Base-by-base conservation (phyloP, 805 yeast species). In the Sugiyamaella qingdaonensis region DNA sequence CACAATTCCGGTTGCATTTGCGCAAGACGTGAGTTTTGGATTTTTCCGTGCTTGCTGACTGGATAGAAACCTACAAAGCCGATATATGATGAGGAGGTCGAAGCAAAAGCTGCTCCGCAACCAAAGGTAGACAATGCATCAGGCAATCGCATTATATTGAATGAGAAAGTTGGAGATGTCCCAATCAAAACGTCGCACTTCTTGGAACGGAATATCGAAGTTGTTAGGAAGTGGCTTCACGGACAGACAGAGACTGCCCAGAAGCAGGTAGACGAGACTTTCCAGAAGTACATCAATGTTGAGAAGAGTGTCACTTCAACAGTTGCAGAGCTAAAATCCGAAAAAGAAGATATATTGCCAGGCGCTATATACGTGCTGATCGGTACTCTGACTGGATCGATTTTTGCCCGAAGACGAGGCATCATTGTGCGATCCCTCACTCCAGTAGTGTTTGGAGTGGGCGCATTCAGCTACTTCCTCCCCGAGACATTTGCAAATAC, bases 401-500 rank as follows among this genome's bases (percentile, higher is more conserved):
- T 88, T 49, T 61, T 83, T 48, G 80, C 94, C 1, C 85, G 95
- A 62, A 81, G 84, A 61, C 76, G 86, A 54, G 81, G 81, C 53
- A 58, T 83, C 19, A 49, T 83, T 1, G 63, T 85, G 10, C 80
- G 83, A 61, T 73, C 76, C 2, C 56, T 78, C 0, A 70, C 78
- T 13, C 96, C 96, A 1, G 52, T 83, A 2, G 69, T 73, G 0
- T 75, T 85, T 50, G 94, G 91, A 11, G 56, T 78, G 29, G 77
- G 72, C 4, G 81, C 92, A 0, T 87, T 89, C 71, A 79, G 74
- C 55, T 76, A 79, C 66, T 83, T 86, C 61, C 75, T 88, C 61
- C 96, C 96, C 14, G 69, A 76, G 48, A 89, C 96, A 0, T 87
- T 79, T 61, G 62, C 64, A 41, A 87, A 85, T 66, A 80, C 88